phyloP scores from a whole-genome alignment of 164 flowering plant genomes.

The Hamamelis virginiana region DNA sequence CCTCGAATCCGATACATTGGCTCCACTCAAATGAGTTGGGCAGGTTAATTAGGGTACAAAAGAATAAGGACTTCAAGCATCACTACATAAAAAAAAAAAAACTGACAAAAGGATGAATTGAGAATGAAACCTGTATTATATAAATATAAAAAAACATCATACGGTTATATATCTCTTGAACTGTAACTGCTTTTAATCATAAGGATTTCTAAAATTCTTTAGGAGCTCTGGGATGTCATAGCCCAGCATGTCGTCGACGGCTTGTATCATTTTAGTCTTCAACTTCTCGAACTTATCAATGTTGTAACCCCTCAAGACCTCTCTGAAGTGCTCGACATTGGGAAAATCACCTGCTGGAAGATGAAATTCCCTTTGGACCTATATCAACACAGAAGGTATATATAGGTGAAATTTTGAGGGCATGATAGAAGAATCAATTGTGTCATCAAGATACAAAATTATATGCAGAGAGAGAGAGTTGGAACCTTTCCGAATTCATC shows the following conservation, averaged over 20 bases:
- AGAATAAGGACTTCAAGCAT: too few relatives aligned
- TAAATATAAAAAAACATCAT: too few relatives aligned
- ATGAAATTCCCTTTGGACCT: conserved; percentile 84
- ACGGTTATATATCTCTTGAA: too few relatives aligned
- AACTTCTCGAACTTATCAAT: conserved; percentile 88
- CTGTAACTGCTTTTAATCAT: conserved; percentile 29
- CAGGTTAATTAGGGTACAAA: too few relatives aligned
- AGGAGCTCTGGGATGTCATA: conserved; percentile 90
- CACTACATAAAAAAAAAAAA: too few relatives aligned
- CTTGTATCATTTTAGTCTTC: conserved; percentile 87
- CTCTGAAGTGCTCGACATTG: conserved; percentile 76
- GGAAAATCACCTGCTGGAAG: conserved; percentile 93
- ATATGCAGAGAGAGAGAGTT: conserved; percentile 6
- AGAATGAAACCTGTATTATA: too few relatives aligned
- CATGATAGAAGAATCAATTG: neutral
- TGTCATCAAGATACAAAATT: neutral
- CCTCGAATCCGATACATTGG: too few relatives aligned
- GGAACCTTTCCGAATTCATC: conserved; percentile 83
- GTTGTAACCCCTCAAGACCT: conserved; percentile 70
- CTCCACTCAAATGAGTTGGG: too few relatives aligned
- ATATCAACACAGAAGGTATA: neutral
- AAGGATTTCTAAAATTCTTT: conserved; percentile 74
- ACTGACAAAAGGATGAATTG: too few relatives aligned
- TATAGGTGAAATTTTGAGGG: neutral
- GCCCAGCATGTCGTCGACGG: conserved; percentile 93